These are phyloP conservation scores for Penicillium arizonense DNA, from an alignment of 495 filamentous ascomycete genomes.

Conservation along the genomic window DNA sequence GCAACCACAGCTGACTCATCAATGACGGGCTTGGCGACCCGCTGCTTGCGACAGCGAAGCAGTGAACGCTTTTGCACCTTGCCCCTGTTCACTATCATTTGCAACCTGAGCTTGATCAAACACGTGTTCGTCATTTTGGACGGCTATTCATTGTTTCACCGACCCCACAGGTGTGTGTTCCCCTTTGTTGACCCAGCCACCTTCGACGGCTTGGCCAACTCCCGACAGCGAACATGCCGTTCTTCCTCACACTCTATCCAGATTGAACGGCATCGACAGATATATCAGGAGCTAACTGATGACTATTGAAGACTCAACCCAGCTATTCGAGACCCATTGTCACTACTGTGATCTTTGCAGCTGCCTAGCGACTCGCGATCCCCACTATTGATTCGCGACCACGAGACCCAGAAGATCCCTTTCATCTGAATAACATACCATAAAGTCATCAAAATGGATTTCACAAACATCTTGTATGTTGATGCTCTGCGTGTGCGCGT, in stretches of 20 bases:
- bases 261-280: neutral
- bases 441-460: conserved; percentile 44
- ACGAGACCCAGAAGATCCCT: conserved; percentile 12
- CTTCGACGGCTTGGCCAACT: neutral
- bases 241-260: neutral
- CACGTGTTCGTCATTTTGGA: neutral
- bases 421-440: neutral
- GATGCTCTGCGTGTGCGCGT: neutral
- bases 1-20: conserved; percentile 26
- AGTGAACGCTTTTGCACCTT: conserved; percentile 16
- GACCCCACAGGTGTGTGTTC: conserved; percentile 1
- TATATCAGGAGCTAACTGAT: conserved; percentile 1
- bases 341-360: neutral
- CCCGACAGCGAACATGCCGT: neutral
- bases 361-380: conserved; percentile 9
- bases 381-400: conserved; percentile 4
- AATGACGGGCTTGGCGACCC: conserved; percentile 38
- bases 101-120: neutral
- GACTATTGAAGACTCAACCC: neutral
- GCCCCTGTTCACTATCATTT: conserved; percentile 18
- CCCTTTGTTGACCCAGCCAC: neutral
- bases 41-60: conserved; percentile 37
- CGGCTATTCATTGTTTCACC: neutral
- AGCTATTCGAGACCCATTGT: neutral
- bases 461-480: conserved; percentile 59